Evolutionary conservation across 345 rosid genomes (phyloP), one percentile per base, ranked within the genome.

Genomic region (Passiflora organensis): DNA sequence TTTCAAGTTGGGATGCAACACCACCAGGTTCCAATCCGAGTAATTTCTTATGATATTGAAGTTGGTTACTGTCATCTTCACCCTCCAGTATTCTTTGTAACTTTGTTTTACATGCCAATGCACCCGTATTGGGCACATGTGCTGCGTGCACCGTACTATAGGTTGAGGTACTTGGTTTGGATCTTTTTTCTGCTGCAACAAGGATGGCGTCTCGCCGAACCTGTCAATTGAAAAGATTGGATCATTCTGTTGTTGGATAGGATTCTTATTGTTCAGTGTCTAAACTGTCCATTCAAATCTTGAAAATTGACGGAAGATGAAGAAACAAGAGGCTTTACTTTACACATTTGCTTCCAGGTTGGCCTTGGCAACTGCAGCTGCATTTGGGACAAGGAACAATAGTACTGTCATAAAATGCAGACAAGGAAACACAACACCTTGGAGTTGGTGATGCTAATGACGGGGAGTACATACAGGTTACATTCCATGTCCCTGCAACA

Each of bases 91-190:
- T 47, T 78, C 71, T 57, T 44, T 80, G 68, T 91, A 91, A 62
- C 80, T 85, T 47, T 82, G 78, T 67, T 87, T 91, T n/a, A 91
- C 78, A 23, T 91, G 97, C 97, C 97, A 91, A 58, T 87, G 97
- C 12, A 87, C 77, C 36, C 69, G 56, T 19, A 85, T 70, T 0
- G 96, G 97, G 68, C 97, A 91, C 89, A 80, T 80, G 58, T 91
- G 96, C 5, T 56, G 48, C 1, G 95, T 23, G 25, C 97, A 91
- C 48, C 72, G 62, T 2, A 85, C 95, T 9, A 82, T 41, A 14
- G 82, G 72, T 1, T 67, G 17, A 32, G 28, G 48, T 59, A 69
- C 87, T 32, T 43, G 71, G 6, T 53, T 58, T 0, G 76, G 70
- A 61, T 81, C 76, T 6, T 72, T 80, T 20, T 69, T 72, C 58